Evolutionary conservation across 2,329 filamentous ascomycete species (phyloP).

Genomic region (Dactylellina haptotyla): DNA sequence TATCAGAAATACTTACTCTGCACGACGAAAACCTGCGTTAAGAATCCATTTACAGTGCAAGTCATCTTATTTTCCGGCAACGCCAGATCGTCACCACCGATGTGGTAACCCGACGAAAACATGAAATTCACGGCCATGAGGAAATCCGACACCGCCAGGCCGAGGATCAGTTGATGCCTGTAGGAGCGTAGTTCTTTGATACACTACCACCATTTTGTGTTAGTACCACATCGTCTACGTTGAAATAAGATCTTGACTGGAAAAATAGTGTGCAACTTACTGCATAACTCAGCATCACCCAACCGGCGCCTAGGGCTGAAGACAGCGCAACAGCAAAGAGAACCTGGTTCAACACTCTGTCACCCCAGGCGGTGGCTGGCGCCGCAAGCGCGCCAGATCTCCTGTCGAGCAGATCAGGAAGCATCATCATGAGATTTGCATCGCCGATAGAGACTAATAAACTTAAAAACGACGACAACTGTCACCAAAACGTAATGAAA

Average conservation of each 20-base stretch:
- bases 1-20: conserved; percentile 59
- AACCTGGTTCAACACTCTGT: conserved; percentile 57
- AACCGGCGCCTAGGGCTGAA: conserved; percentile 61
- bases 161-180: conserved; percentile 63
- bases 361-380: conserved; percentile 44
- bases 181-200: conserved; percentile 62
- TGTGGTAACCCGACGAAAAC: conserved; percentile 60
- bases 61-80: conserved; percentile 58
- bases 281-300: conserved; percentile 61
- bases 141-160: conserved; percentile 62
- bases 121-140: conserved; percentile 63
- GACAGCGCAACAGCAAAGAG: conserved; percentile 61
- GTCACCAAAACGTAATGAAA: neutral
- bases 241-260: neutral
- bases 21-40: conserved; percentile 63
- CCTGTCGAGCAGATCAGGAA: conserved; percentile 40
- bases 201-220: conserved; percentile 60
- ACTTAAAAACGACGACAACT: neutral
- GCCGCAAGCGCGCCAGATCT: conserved; percentile 49
- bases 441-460: conserved; percentile 15
- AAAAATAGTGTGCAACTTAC: conserved; percentile 53
- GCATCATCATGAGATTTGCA: conserved; percentile 14
- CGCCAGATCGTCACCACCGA: conserved; percentile 60
- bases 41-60: conserved; percentile 63
- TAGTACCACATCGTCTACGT: neutral